Evolutionary conservation across 2,329 filamentous ascomycete species (phyloP).

Genomic region (Periglandula ipomoeae): DNA sequence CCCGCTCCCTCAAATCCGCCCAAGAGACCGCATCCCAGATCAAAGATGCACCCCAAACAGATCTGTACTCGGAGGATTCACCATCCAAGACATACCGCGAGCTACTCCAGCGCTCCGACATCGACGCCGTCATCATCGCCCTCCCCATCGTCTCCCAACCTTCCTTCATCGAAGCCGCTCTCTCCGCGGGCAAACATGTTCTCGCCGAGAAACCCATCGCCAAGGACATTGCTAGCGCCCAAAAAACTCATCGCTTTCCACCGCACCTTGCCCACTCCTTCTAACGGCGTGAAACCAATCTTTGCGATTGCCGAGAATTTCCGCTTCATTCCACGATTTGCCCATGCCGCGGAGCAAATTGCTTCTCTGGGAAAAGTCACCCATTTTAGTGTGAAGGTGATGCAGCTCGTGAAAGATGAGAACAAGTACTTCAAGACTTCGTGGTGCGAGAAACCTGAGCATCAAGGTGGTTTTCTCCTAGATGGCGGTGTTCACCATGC

Average conservation of each 20-base stretch:
- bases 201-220: conserved; percentile 62
- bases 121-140: conserved; percentile 47
- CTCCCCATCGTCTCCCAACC: conserved; percentile 56
- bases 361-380: conserved; percentile 20
- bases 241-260: conserved; percentile 30
- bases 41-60: conserved; percentile 23
- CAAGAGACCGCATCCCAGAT: conserved; percentile 32
- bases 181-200: conserved; percentile 60
- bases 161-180: conserved; percentile 44
- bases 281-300: conserved; percentile 24
- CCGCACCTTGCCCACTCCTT: too few species aligned
- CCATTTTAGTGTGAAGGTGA: conserved; percentile 38
- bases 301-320: conserved; percentile 66
- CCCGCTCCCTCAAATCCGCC: conserved; percentile 51
- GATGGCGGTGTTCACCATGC: conserved; percentile 68
- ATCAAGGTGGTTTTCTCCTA: conserved; percentile 69
- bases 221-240: conserved; percentile 42
- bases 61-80: conserved; percentile 50
- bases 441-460: conserved; percentile 59
- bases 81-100: conserved; percentile 39
- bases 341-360: conserved; percentile 38
- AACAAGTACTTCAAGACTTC: conserved; percentile 41
- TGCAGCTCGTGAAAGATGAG: conserved; percentile 24
- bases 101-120: conserved; percentile 44
- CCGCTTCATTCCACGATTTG: conserved; percentile 50